These are phyloP conservation scores for Cordyceps farinosa DNA, from an alignment of 2,329 filamentous ascomycete species.

Conservation along the genomic window DNA sequence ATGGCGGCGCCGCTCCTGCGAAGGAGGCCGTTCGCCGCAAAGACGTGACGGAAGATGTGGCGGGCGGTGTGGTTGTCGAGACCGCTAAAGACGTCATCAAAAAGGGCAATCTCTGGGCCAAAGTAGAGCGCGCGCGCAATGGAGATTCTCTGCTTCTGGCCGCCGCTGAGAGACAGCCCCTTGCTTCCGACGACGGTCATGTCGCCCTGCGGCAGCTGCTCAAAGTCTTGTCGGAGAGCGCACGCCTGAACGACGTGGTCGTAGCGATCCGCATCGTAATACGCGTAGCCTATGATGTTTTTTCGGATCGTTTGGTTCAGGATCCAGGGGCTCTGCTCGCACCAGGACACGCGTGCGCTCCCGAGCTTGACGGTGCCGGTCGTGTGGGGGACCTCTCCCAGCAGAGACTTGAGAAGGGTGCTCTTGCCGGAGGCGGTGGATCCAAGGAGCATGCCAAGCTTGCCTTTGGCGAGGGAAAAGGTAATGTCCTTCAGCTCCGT, in stretches of 20 bases:
- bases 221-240: slow-evolving; percentile 24
- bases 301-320: slow-evolving; percentile 33
- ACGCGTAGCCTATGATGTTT: slow-evolving; percentile 33
- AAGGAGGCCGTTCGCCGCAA: slow-evolving; percentile 27
- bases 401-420: slow-evolving; percentile 33
- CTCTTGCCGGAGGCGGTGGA: slow-evolving; percentile 35
- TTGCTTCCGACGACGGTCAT: slow-evolving; percentile 29
- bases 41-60: slow-evolving; percentile 30
- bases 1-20: slow-evolving; percentile 32
- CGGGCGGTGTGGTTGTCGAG: slow-evolving; percentile 35
- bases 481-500: slow-evolving; percentile 30
- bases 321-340: slow-evolving; percentile 35
- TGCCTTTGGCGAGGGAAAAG: slow-evolving; percentile 29
- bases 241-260: slow-evolving; percentile 25
- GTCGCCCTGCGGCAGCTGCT: slow-evolving; percentile 28
- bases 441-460: slow-evolving; percentile 40
- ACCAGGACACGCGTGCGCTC: slow-evolving; percentile 26
- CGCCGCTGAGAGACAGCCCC: slow-evolving; percentile 32
- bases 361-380: slow-evolving; percentile 23
- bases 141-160: slow-evolving; percentile 28
- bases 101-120: slow-evolving; percentile 4
- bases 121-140: slow-evolving; percentile 1
- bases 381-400: slow-evolving; percentile 29
- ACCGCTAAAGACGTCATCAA: slow-evolving; percentile 1
- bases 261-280: slow-evolving; percentile 27